Base-by-base conservation (phyloP, 2,329 filamentous ascomycete species). In the Trichoderma harzianum region DNA sequence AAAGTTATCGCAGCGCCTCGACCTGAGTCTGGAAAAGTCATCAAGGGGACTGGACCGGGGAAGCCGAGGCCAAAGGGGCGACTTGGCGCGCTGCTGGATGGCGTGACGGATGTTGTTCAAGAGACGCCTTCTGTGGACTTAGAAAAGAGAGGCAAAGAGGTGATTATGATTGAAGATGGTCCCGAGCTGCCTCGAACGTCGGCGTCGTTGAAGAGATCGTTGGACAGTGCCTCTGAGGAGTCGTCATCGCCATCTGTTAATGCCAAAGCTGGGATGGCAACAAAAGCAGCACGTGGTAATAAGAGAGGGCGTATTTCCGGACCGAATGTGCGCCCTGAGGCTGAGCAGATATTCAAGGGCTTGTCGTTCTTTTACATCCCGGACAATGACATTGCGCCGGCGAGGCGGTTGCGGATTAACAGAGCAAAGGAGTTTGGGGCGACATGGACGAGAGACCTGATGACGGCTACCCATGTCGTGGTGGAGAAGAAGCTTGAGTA, bases 361-460 rank as follows among this genome's bases (percentile, higher is more conserved):
- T 79, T 92, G n/a, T 79, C 82, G 0, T 91, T 94, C 74, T 93
- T 89, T 81, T 97, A 96, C 79, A 89, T 97, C 7, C 95, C 94
- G 0, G 92, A 96, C 75, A 89, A 94, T 74, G 91, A 95, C 74
- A 86, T 92, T 61, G 88, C 91, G 36, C 87, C 88, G 12, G 84
- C 88, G 8, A 88, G 95, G 51, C 88, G 88, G 69, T 81, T 90
- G 72, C 90, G 93, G 5, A 97, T 98, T 67, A 87, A 87, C 34
- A 94, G 91, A 79, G 91, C 92, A 0, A 86, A 89, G 66, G 90
- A 94, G 76, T 90, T 90, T 78, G 95, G 95, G 57, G 95, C 92
- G 1, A 82, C 79, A 1, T 96, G 94, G 90, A 87, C 89, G 32
- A 86, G 86, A 65, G 81, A 85, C 0, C 88, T 91, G 78, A 80